phyloP scores from a whole-genome alignment of 225 moss, liverwort and hornwort genomes.

The Climacium dendroides region DNA sequence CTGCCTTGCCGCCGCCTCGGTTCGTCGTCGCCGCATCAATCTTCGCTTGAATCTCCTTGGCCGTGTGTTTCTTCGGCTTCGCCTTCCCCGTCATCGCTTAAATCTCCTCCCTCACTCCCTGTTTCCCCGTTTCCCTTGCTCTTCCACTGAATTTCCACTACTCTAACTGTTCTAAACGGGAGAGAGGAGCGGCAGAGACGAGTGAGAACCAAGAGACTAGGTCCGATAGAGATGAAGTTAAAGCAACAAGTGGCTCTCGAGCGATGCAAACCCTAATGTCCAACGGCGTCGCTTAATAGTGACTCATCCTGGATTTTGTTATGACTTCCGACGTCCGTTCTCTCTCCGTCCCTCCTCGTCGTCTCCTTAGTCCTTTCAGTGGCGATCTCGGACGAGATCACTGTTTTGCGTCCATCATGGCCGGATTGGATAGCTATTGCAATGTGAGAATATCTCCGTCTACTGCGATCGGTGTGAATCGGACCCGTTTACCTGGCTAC shows the following conservation, averaged over 20 bases:
- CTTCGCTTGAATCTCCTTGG: slow-evolving; percentile 97
- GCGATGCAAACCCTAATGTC: slow-evolving; percentile 11
- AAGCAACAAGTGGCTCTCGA: not conserved
- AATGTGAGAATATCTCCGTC: not conserved
- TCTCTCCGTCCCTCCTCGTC: not conserved
- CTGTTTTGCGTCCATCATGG: not conserved
- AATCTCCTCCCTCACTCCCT: not conserved
- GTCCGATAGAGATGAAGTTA: not conserved
- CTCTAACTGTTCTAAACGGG: not conserved
- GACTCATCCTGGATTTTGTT: not conserved
- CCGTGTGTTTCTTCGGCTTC: slow-evolving; percentile 99
- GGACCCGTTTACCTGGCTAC: not conserved
- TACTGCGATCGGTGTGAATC: not conserved
- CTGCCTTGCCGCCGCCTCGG: slow-evolving; percentile 94
- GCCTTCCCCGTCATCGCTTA: slow-evolving; percentile 87
- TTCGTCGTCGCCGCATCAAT: slow-evolving; percentile 96
- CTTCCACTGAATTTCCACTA: not conserved
- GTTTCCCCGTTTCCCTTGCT: not conserved
- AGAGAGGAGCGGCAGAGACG: not conserved
- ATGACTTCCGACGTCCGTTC: not conserved
- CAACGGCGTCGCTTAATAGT: not conserved
- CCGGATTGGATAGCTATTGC: not conserved
- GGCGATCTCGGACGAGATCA: not conserved
- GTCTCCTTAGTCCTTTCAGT: not conserved
- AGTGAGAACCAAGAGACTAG: not conserved